phyloP scores from a whole-genome alignment of 2,329 filamentous ascomycete species.

The Penicillium hordei region DNA sequence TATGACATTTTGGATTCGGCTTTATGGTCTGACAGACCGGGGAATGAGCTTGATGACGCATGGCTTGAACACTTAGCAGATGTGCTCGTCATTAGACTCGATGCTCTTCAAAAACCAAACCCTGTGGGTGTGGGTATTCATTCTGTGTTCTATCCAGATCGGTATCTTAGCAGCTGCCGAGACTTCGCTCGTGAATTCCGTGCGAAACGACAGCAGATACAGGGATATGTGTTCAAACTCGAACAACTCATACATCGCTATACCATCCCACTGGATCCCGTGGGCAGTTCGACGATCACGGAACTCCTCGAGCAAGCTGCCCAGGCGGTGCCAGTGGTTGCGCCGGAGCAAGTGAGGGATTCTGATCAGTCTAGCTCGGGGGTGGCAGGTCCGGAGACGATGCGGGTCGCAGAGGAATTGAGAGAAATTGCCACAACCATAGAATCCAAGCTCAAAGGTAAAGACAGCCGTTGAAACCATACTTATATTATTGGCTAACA shows the following conservation, averaged over 20 bases:
- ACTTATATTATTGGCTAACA: slow-evolving; percentile 10
- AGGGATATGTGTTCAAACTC: slow-evolving; percentile 35
- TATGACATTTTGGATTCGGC: slow-evolving; percentile 56
- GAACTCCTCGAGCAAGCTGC: slow-evolving; percentile 41
- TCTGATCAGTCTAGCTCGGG: slow-evolving; percentile 18
- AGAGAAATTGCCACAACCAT: slow-evolving; percentile 40
- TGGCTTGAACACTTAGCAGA: slow-evolving; percentile 54
- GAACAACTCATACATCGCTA: slow-evolving; percentile 35
- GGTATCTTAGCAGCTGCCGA: slow-evolving; percentile 57
- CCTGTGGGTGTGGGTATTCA: slow-evolving; percentile 53
- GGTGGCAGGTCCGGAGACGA: slow-evolving; percentile 22
- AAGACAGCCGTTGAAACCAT: background rate
- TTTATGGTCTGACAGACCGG: slow-evolving; percentile 49
- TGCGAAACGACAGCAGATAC: slow-evolving; percentile 35
- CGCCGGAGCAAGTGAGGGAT: slow-evolving; percentile 25
- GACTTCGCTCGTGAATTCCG: slow-evolving; percentile 51
- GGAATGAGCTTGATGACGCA: slow-evolving; percentile 44
- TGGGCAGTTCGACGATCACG: slow-evolving; percentile 27
- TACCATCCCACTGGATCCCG: slow-evolving; percentile 22
- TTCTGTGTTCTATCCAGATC: slow-evolving; percentile 57
- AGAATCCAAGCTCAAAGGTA: slow-evolving; percentile 44
- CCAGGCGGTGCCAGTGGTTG: slow-evolving; percentile 27
- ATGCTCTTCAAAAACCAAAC: slow-evolving; percentile 36
- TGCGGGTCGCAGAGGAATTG: slow-evolving; percentile 37
- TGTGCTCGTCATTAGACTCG: slow-evolving; percentile 54